phyloP scores from a whole-genome alignment of 192 early-diverging fungal genomes.

The Gamsiella multidivaricata region DNA sequence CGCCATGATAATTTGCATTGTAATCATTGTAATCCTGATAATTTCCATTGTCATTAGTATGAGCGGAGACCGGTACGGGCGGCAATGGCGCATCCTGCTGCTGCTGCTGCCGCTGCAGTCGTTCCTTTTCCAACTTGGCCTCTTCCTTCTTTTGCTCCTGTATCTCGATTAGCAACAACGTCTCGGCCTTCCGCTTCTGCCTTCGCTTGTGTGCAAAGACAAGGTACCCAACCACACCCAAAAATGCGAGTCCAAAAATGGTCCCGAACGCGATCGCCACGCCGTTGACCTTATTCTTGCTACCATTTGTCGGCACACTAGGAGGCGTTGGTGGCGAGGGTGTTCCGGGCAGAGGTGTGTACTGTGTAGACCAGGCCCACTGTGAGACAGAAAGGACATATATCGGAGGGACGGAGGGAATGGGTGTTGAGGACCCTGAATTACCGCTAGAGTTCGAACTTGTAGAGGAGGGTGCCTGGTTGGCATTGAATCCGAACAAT shows the following conservation, averaged over 20 bases:
- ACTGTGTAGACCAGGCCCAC: slow-evolving; percentile 24
- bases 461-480: slow-evolving; percentile 25
- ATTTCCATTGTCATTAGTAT: slow-evolving; percentile 1
- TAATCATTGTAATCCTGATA: background rate
- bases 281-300: slow-evolving; percentile 24
- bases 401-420: slow-evolving; percentile 24
- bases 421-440: background rate
- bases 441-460: background rate
- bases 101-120: slow-evolving; percentile 9
- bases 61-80: background rate
- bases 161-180: slow-evolving; percentile 22
- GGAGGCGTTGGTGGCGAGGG: slow-evolving; percentile 23
- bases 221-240: slow-evolving; percentile 27
- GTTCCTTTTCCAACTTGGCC: slow-evolving; percentile 17
- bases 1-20: background rate
- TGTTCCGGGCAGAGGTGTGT: slow-evolving; percentile 21
- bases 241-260: slow-evolving; percentile 25
- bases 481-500: slow-evolving; percentile 36
- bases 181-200: slow-evolving; percentile 18
- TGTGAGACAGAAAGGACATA: slow-evolving; percentile 32
- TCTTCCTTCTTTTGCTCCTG: slow-evolving; percentile 22
- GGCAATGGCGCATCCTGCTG: background rate
- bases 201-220: slow-evolving; percentile 21
- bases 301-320: slow-evolving; percentile 15
- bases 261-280: slow-evolving; percentile 28